phyloP scores from a whole-genome alignment of 179 eudicot genomes.

The Beta corolliflora region DNA sequence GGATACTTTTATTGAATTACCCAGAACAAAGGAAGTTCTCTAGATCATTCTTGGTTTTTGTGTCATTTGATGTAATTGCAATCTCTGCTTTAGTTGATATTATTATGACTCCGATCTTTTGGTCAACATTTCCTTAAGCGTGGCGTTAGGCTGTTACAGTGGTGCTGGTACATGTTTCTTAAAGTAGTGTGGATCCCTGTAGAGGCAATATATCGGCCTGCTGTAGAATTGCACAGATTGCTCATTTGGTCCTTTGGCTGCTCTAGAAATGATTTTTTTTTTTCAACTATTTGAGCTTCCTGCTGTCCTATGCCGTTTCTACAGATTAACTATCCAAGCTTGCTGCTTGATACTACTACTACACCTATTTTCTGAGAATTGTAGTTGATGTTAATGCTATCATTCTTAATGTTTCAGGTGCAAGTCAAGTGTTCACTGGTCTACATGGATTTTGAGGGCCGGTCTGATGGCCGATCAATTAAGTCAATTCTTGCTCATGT shows the following conservation, averaged over 20 bases:
- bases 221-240: not conserved
- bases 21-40: not conserved
- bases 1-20: not conserved
- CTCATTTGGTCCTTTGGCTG: too few relatives aligned
- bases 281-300: too few relatives aligned
- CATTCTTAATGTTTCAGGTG: slow-evolving; percentile 48
- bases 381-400: not conserved
- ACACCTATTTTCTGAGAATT: not conserved
- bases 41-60: not conserved
- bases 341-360: not conserved
- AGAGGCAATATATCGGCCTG: not conserved
- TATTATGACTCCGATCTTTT: not conserved
- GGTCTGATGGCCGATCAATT: slow-evolving; percentile 94
- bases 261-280: not conserved
- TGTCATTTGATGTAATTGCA: not conserved
- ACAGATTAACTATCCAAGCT: not conserved
- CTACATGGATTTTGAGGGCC: slow-evolving; percentile 95
- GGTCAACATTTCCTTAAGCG: not conserved
- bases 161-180: not conserved
- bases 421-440: slow-evolving; percentile 77
- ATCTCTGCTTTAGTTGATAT: not conserved
- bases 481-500: slow-evolving; percentile 85
- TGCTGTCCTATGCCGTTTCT: not conserved
- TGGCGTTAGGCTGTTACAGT: not conserved
- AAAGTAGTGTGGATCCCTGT: not conserved